Base-by-base conservation (phyloP, 1,284 basidiomycete species). In the Cutaneotrichosporon arboriforme region DNA sequence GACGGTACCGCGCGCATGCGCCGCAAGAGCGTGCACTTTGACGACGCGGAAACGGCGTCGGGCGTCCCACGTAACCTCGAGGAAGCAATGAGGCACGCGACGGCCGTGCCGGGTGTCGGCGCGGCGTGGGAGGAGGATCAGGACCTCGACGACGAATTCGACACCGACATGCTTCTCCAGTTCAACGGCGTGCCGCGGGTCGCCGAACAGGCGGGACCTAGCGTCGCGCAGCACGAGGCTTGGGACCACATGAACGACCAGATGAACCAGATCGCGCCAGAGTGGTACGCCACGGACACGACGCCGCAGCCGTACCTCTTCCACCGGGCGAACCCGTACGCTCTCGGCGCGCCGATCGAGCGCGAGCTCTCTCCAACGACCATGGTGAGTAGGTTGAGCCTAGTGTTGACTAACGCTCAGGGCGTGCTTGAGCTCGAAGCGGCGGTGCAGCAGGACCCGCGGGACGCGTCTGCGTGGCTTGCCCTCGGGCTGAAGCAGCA, bases 401-500 rank as follows among this genome's bases (percentile, higher is more conserved):
- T n/a, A n/a, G n/a, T n/a, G n/a, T n/a, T n/a, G 60, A 62, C 59
- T 68, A 40, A 59, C 39, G 22, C 41, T 7, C 73, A 92, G 89
- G 88, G 81, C 59, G 83, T 92, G 7, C 79, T 97, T 15, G 88
- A 93, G 72, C 81, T 92, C 23, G 94, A 98, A 76, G 93, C 92
- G 4, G 82, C 81, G 8, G 91, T 96, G 9, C 90, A 96, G 68
- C 80, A 80, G 39, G 81, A 92, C 62, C 84, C 87, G 36, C 77
- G 73, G 1, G 82, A 88, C 59, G 84, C 88, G 0, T 66, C 76
- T 35, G 86, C 86, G 8, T 99, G 94, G 94, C 92, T 84, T 67
- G 83, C 87, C 55, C 84, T 98, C 42, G 94, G 96, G 22, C 85
- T 99, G 43, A 94, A 91, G 76, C 96, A 98, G 70, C 94, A 99